Evolutionary conservation across 306 rosid genomes (phyloP), one percentile per base, ranked within the genome.

Genomic region (Lagenaria siceraria): DNA sequence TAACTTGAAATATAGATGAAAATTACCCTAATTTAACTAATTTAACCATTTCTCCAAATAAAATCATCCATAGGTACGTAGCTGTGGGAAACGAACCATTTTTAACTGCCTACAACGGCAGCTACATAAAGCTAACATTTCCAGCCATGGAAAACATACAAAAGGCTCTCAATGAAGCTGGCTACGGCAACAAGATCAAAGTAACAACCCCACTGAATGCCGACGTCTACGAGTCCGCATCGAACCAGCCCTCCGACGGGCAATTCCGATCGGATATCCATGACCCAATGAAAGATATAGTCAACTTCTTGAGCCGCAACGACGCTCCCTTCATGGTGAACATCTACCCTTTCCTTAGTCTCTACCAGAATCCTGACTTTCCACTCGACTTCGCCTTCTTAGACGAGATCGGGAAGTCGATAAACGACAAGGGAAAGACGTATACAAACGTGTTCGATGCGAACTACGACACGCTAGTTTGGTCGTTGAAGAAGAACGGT

Each of bases 71-170:
- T 52, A 93, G 97, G 78, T 87, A 93, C 15, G 83, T 88, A 10
- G 89, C 86, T 0, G 98, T 93, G 55, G 97, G 98, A 29, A 91
- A 91, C 35, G 98, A 93, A 27, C 85, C 98, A 0, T 93, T 89
- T 76, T 82, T 93, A 76, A 17, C 62, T 31, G 84, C 87, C 63
- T 91, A 82, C 83, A 87, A 89, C 11, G 92, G 90, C 3, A 77
- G 81, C 10, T 86, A 5, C 19, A 0, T 64, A 2, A 48, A 75
- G n/a, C 13, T 24, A 1, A 86, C 91, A 78, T 80, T 76, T 27
- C 98, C 98, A 24, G 96, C 98, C 25, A 71, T 93, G 84, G 3
- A 85, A 81, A 88, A 93, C 77, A 73, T 93, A 81, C 97, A 91
- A 29, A 85, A 75, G 51, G 97, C 98, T 35, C 4, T 91, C 21